Percentiles rank a stretch among this genome's conserved stretches.
These are phyloP conservation scores for Podospora fimiseda DNA, from an alignment of 495 filamentous ascomycete species.

Conservation along the genomic window DNA sequence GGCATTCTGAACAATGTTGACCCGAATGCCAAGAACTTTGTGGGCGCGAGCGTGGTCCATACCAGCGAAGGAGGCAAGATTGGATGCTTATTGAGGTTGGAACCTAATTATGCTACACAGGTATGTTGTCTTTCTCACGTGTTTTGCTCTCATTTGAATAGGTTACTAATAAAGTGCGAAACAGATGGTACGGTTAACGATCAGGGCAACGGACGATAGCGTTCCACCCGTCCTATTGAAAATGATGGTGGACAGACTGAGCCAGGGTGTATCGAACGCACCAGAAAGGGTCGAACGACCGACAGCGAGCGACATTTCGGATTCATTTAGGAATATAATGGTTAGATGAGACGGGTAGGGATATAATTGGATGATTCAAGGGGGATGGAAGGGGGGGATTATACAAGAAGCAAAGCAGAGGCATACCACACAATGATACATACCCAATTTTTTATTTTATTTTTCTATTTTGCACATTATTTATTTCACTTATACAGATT, in stretches of 20 bases:
- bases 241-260: conserved; percentile 76
- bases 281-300: conserved; percentile 29
- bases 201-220: conserved; percentile 86
- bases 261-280: conserved; percentile 40
- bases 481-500: too few relatives aligned
- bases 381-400: not conserved
- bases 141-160: not conserved
- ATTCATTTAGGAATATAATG: conserved; percentile 45
- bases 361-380: not conserved
- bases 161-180: not conserved
- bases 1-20: conserved; percentile 79
- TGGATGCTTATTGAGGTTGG: conserved; percentile 85
- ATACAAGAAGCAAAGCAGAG: not conserved
- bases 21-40: conserved; percentile 85
- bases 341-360: conserved; percentile 34
- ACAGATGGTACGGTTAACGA: conserved; percentile 92
- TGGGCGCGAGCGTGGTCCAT: conserved; percentile 85
- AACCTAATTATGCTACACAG: conserved; percentile 88
- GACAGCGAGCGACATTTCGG: conserved; percentile 38
- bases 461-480: not conserved
- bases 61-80: conserved; percentile 81
- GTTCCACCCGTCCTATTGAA: conserved; percentile 76
- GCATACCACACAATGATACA: not conserved
- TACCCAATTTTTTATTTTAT: not conserved
- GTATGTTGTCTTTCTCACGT: conserved; percentile 41